Base-by-base conservation (phyloP, 2,329 filamentous ascomycete species). In the Cladosporium sphaerospermum region DNA sequence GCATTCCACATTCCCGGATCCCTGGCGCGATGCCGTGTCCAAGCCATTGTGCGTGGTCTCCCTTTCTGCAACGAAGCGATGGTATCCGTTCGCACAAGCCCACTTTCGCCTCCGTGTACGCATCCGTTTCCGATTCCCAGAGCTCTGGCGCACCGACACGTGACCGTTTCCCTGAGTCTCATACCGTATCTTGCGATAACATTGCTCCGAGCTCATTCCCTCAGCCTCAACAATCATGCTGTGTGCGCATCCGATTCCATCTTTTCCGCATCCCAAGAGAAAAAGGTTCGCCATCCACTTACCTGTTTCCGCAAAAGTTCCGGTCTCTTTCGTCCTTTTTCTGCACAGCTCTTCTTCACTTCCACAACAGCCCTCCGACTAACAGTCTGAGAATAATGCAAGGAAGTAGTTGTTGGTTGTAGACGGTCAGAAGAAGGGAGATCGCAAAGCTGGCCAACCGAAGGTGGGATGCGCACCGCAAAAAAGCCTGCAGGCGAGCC, bases 351-450 rank as follows among this genome's bases (percentile, higher is more conserved):
- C 13, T 40, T 51, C 48, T 51, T 50, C 47, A 43, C 48, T 40
- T 51, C 48, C 28, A 51, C 48, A 51, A 51, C 48, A 40, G 32
- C 48, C 48, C 48, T 51, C 48, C 48, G 47, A 50, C 47, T 34
- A 44, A 51, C 48, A 37, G 48, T 44, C 48, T 23, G 48, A 44
- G 48, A 51, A 39, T n/a, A 51, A 51, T 44, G 48, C 48, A 51
- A 51, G 31, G 40, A 36, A 36, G 48, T 51, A 19, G 40, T 37
- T 37, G 14, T 43, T 31, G 32, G 14, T 28, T 37, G 9, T 32
- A n/a, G 28, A 28, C n/a, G n/a, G 36, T 39, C 40, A 33, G 23
- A 18, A 43, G 45, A 43, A 50, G 39, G 47, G 37, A 37, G 28
- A 13, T 37, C 33, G 23, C 47, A 39, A 37, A 50, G 48, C 48